phyloP scores from a whole-genome alignment of 345 rosid species.

The Camelina neglecta region DNA sequence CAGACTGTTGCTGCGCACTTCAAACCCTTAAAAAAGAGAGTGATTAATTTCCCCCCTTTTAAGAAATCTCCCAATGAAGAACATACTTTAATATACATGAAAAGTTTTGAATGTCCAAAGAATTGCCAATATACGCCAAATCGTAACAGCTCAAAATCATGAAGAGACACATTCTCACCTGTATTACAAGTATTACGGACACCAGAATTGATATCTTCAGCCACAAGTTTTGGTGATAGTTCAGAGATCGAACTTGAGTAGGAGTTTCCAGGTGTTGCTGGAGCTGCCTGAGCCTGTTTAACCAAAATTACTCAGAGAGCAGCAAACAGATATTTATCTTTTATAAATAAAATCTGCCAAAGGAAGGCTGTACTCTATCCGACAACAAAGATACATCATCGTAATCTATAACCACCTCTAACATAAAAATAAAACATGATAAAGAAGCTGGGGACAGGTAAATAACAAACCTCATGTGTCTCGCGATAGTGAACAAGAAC shows the following conservation, averaged over 20 bases:
- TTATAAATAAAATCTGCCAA: conserved; percentile 26
- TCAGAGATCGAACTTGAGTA: conserved; percentile 81
- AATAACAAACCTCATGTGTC: conserved; percentile 82
- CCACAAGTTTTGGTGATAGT: conserved; percentile 57
- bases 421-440: background rate
- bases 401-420: conserved; percentile 12
- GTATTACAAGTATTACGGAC: conserved; percentile 48
- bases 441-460: conserved; percentile 25
- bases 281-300: conserved; percentile 69
- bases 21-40: conserved; percentile 41
- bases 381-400: conserved; percentile 16
- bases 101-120: conserved; percentile 5
- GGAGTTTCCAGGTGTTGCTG: conserved; percentile 73
- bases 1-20: conserved; percentile 57
- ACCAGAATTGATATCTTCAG: conserved; percentile 82
- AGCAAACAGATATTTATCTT: conserved; percentile 17
- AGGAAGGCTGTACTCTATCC: conserved; percentile 27
- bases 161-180: conserved; percentile 46
- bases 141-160: conserved; percentile 33
- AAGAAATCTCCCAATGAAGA: background rate
- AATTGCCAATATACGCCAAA: conserved; percentile 3
- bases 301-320: conserved; percentile 34
- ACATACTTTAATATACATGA: background rate
- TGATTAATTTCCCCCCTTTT: background rate
- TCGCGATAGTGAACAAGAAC: conserved; percentile 99